Conservation (phyloP, 331 rosid genomes). For the Spiraea crenata region DNA sequence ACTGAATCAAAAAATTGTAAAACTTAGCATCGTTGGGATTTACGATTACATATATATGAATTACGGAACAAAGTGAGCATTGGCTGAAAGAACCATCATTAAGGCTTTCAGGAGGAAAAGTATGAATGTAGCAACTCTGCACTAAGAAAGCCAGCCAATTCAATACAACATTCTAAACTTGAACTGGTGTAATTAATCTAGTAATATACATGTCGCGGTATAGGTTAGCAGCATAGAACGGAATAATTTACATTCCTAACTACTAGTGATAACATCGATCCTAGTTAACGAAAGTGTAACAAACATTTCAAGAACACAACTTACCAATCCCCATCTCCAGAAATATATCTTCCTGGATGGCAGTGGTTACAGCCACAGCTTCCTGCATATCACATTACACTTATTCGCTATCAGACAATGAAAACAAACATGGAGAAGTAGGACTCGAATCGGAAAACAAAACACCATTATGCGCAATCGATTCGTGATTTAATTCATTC, state of each 20-base stretch:
- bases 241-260: no score
- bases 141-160: no score
- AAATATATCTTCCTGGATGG: slow-evolving; percentile 81
- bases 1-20: not conserved
- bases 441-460: not conserved
- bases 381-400: slow-evolving; percentile 45
- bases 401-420: slow-evolving; percentile 12
- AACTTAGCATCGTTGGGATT: not conserved
- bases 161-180: not conserved
- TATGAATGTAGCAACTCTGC: no score
- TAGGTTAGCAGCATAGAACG: no score
- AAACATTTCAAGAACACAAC: slow-evolving; percentile 19
- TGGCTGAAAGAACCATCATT: not conserved
- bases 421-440: slow-evolving; percentile 5
- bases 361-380: slow-evolving; percentile 88
- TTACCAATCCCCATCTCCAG: slow-evolving; percentile 80
- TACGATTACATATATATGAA: not conserved
- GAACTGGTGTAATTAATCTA: not conserved
- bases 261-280: not conserved
- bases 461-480: no score
- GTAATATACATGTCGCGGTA: no score
- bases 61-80: not conserved
- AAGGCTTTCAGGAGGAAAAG: not conserved
- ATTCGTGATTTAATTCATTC: no score
- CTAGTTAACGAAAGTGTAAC: not conserved